Evolutionary conservation across 768 basidiomycete genomes (phyloP).

Genomic region (Pisolithus sp.): DNA sequence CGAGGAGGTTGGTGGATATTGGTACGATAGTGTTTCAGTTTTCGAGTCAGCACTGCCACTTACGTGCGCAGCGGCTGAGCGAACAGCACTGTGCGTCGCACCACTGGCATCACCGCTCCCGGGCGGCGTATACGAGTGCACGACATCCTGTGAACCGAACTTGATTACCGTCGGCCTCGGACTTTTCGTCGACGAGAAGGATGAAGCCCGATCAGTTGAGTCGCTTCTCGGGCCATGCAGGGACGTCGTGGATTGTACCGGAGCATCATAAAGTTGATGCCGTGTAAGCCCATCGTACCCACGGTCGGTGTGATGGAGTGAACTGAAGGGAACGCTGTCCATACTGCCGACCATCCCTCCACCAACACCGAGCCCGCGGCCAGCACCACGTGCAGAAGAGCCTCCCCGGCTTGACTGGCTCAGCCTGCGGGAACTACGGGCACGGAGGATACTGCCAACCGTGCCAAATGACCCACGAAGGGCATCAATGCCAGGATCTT

Average conservation of each 20-base stretch:
- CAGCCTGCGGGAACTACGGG: conserved; percentile 46
- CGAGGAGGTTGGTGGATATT: conserved; percentile 19
- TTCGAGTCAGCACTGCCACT: background rate
- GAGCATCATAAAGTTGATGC: conserved; percentile 86
- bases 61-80: conserved; percentile 33
- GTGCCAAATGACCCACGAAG: conserved; percentile 89
- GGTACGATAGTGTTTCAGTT: conserved; percentile 11
- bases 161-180: conserved; percentile 57
- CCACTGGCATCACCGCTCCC: conserved; percentile 39
- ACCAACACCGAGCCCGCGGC: conserved; percentile 19
- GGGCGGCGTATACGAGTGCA: conserved; percentile 65
- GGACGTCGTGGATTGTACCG: conserved; percentile 45
- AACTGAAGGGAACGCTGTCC: conserved; percentile 17
- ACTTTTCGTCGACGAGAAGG: conserved; percentile 24
- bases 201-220: conserved; percentile 36
- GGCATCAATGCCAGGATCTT: conserved; percentile 92
- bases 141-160: conserved; percentile 65
- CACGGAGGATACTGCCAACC: conserved; percentile 84
- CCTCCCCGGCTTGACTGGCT: conserved; percentile 40
- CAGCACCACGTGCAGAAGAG: conserved; percentile 9
- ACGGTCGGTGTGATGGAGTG: conserved; percentile 26
- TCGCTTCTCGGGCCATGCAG: conserved; percentile 9
- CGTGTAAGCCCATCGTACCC: conserved; percentile 53
- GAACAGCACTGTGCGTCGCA: conserved; percentile 38
- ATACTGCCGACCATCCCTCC: conserved; percentile 24